Evolutionary conservation across 805 yeast species (phyloP).

Genomic region (Saccharomycopsis babjevae): DNA sequence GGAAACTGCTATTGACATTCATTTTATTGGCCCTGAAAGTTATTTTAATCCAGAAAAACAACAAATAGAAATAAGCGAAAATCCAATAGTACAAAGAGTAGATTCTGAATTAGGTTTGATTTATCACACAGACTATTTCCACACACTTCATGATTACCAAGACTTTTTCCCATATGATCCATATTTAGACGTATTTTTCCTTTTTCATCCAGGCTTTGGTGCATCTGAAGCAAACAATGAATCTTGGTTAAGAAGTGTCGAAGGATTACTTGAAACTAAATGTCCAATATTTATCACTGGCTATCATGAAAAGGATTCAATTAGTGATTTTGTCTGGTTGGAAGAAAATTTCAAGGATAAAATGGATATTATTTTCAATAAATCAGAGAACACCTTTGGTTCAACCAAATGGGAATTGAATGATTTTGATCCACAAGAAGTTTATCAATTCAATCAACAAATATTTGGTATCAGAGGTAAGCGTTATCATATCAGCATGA

Average conservation of each 20-base stretch:
- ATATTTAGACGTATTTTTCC: conserved; percentile 81
- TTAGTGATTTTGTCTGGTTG: conserved; percentile 65
- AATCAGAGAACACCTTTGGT: conserved; percentile 61
- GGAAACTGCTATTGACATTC: conserved; percentile 69
- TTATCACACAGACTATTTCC: conserved; percentile 86
- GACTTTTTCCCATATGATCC: conserved; percentile 98
- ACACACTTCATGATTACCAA: conserved; percentile 80
- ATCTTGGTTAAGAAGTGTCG: conserved; percentile 86
- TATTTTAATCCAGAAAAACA: conserved; percentile 63
- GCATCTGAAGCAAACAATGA: conserved; percentile 68
- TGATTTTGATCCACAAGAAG: conserved; percentile 85
- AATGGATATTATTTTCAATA: conserved; percentile 71
- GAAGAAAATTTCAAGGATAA: conserved; percentile 57
- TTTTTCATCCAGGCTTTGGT: conserved; percentile 92
- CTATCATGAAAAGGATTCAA: conserved; percentile 64
- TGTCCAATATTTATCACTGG: conserved; percentile 90
- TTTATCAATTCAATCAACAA: conserved; percentile 83
- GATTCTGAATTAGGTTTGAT: conserved; percentile 67
- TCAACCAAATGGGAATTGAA: conserved; percentile 93
- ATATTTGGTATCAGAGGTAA: conserved; percentile 92
- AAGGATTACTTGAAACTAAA: conserved; percentile 83
- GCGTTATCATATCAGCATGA: conserved; percentile 68
- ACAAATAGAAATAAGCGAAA: conserved; percentile 44
- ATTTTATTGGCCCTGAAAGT: conserved; percentile 91
- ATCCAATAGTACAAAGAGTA: conserved; percentile 62